Base-by-base conservation (phyloP, 2,329 filamentous ascomycete species). In the Colletotrichum eremochloae region DNA sequence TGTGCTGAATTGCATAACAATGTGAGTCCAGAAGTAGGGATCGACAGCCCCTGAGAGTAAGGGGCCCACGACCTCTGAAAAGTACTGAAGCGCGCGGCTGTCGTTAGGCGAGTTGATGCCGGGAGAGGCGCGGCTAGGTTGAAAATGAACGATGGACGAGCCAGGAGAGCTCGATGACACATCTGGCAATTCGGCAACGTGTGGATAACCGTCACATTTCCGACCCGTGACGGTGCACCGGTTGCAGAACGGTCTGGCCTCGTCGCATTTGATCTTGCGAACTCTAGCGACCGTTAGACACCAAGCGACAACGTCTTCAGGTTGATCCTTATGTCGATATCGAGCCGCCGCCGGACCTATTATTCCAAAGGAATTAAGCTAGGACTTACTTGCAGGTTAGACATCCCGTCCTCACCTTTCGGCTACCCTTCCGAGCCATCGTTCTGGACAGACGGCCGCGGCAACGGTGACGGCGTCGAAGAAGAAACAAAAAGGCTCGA, bases 221-320 rank as follows among this genome's bases (percentile, higher is more conserved):
- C 88, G 84, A n/a, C 88, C 87, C 1, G 88, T 89, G 63, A 84
- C 86, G 31, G 83, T 83, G 75, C 88, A 90, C 63, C 86, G 85
- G 40, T 84, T 79, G 75, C 88, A 90, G 46, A 78, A 79, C 1
- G 88, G 88, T 67, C 86, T 88, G n/a, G 78, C 80, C 78, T 90
- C 88, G 73, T 89, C 88, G 76, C 88, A 90, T 77, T 89, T 89
- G 64, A 89, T 84, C 70, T 87, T 86, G 63, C 87, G 85, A 57
- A 87, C 84, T 79, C 87, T 89, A 66, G 31, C 2, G 20, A 58
- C 20, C 8, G 50, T 72, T 42, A 52, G 38, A 9, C 36, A 40
- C 36, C 36, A n/a, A n/a, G 29, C 48, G 38, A 29, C 48, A 38
- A 29, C 36, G 42, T 40, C 24, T 15, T 24, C n/a, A 4, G 20